A percentile compares a stretch with the other conserved stretches of the same genome.
Evolutionary conservation across 192 early-diverging fungal species (phyloP).

Genomic region (Backusella liffmaniae): DNA sequence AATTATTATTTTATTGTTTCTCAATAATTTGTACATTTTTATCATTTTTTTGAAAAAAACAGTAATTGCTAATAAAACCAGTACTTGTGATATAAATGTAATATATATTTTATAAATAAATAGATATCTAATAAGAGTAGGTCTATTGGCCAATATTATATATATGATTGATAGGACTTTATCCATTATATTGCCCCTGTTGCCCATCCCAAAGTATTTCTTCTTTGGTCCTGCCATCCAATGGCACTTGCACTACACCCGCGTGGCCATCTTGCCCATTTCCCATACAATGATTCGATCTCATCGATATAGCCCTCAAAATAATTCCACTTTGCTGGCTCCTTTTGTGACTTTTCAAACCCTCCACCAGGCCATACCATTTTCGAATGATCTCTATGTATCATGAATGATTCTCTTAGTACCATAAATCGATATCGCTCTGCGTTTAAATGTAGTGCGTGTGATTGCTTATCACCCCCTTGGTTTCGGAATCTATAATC

Average conservation of each 20-base stretch:
- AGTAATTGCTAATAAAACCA: too few species aligned
- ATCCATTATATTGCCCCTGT: slow-evolving; percentile 3
- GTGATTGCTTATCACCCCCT: slow-evolving; percentile 56
- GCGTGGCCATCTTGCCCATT: slow-evolving; percentile 45
- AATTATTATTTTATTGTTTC: too few species aligned
- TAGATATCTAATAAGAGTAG: too few species aligned
- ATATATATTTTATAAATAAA: too few species aligned
- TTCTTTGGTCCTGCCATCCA: slow-evolving; percentile 41
- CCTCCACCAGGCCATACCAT: slow-evolving; percentile 50
- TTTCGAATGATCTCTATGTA: slow-evolving; percentile 49
- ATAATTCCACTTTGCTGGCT: slow-evolving; percentile 39
- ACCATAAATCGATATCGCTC: slow-evolving; percentile 45
- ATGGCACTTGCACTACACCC: slow-evolving; percentile 48
- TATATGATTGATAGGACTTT: neutral
- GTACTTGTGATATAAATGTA: too few species aligned
- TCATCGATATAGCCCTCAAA: slow-evolving; percentile 44
- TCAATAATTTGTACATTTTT: too few species aligned
- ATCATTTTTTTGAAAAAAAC: too few species aligned
- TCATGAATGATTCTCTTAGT: slow-evolving; percentile 44
- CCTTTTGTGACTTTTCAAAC: slow-evolving; percentile 37
- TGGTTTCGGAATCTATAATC: slow-evolving; percentile 55
- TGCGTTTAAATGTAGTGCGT: slow-evolving; percentile 49
- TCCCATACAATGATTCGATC: slow-evolving; percentile 43
- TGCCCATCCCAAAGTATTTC: slow-evolving; percentile 39
- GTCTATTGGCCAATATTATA: neutral